phyloP scores from a whole-genome alignment of 2,329 filamentous ascomycete species.

The Colletotrichum phormii region DNA sequence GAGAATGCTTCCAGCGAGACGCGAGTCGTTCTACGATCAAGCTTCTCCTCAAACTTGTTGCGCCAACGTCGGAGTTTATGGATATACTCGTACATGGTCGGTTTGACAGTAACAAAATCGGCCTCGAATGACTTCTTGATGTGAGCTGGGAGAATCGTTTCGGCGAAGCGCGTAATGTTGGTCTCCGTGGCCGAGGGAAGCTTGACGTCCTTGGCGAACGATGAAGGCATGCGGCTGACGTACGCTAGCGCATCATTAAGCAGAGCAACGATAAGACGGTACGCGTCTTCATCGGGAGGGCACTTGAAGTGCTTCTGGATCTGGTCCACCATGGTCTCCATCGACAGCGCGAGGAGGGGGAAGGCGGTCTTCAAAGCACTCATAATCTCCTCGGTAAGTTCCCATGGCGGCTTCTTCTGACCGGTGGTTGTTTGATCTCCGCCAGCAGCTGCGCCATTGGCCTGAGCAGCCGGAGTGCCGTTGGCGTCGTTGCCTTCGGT shows the following conservation, averaged over 20 bases:
- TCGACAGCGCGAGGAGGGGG: constrained; percentile 92
- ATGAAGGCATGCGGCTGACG: constrained; percentile 85
- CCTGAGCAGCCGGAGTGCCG: constrained; percentile 26
- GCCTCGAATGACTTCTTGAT: constrained; percentile 96
- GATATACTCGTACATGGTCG: constrained; percentile 98
- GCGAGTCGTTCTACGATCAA: constrained; percentile 82
- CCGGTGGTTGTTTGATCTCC: constrained; percentile 42
- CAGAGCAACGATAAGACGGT: constrained; percentile 95
- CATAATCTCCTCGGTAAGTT: constrained; percentile 95
- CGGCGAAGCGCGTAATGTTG: constrained; percentile 96
- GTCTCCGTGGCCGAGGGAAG: constrained; percentile 90
- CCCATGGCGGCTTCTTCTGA: constrained; percentile 88
- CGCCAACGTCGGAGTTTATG: constrained; percentile 96
- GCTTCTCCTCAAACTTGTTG: constrained; percentile 97
- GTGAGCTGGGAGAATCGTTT: constrained; percentile 93
- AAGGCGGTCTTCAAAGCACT: constrained; percentile 96
- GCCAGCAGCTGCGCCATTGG: constrained; percentile 32
- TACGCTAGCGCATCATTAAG: constrained; percentile 96
- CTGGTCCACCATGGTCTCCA: constrained; percentile 99
- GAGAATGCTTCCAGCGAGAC: constrained; percentile 87
- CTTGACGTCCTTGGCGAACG: constrained; percentile 92
- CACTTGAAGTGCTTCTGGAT: constrained; percentile 99
- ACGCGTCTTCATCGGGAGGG: constrained; percentile 97
- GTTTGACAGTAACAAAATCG: constrained; percentile 96
- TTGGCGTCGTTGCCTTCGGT: constrained; percentile 54